Evolutionary conservation across 208 protist genomes (phyloP).

Genomic region (Vickermania spadyakhi): DNA sequence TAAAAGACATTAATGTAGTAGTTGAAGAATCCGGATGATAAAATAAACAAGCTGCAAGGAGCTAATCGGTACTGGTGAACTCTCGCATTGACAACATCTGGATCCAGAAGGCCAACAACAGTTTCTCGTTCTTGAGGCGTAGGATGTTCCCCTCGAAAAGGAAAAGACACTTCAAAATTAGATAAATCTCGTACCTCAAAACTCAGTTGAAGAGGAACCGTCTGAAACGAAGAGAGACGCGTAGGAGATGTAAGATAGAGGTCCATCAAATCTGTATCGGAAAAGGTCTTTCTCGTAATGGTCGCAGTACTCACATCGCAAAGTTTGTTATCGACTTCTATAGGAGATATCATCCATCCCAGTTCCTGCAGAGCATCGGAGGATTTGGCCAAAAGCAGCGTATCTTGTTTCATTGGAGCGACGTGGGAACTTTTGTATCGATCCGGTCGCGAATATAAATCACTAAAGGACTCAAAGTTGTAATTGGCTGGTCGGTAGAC

Average conservation of each 20-base stretch:
- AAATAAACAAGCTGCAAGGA: slow-evolving; percentile 73
- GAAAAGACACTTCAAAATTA: slow-evolving; percentile 68
- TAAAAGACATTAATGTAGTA: slow-evolving; percentile 86
- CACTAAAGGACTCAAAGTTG: slow-evolving; percentile 79
- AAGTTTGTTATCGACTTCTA: slow-evolving; percentile 14
- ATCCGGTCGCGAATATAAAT: slow-evolving; percentile 71
- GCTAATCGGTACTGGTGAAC: slow-evolving; percentile 49
- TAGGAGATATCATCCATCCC: slow-evolving; percentile 40
- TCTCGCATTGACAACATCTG: slow-evolving; percentile 49
- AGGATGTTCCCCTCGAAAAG: slow-evolving; percentile 19
- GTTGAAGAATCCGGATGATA: slow-evolving; percentile 78
- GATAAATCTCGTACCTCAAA: slow-evolving; percentile 49
- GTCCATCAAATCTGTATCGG: slow-evolving; percentile 38
- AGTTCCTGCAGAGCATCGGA: slow-evolving; percentile 80
- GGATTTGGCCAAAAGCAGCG: slow-evolving; percentile 50
- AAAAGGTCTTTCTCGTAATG: slow-evolving; percentile 43
- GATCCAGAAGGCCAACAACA: slow-evolving; percentile 54
- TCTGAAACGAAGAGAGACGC: slow-evolving; percentile 25
- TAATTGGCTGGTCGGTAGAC: slow-evolving; percentile 62
- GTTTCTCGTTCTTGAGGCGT: slow-evolving; percentile 78
- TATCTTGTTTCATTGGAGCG: slow-evolving; percentile 79
- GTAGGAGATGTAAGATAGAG: slow-evolving; percentile 36
- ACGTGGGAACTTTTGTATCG: slow-evolving; percentile 74
- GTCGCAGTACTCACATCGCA: neutral
- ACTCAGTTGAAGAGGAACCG: slow-evolving; percentile 42